A percentile compares a stretch with the other conserved stretches of the same genome.
Conservation (phyloP, 1,284 basidiomycete genomes). For the Sporisorium graminicola region DNA sequence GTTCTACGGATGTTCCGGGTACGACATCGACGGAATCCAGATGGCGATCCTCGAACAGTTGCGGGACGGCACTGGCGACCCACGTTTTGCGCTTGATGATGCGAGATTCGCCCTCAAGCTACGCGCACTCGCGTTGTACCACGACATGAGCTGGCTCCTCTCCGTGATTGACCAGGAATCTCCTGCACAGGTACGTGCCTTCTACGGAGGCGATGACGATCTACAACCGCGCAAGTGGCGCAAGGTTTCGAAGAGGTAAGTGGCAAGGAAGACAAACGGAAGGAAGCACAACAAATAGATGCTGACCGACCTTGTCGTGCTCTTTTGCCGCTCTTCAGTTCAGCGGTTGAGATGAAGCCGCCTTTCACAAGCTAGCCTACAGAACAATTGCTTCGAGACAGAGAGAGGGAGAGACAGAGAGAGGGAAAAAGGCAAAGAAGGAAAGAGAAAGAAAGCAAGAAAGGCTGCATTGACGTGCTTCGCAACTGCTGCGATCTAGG, state of each 20-base stretch:
- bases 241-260: conserved; percentile 12
- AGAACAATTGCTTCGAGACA: too few relatives aligned
- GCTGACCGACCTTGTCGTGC: not conserved
- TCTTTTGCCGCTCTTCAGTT: not conserved
- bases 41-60: not conserved
- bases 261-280: not conserved
- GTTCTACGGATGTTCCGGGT: not conserved
- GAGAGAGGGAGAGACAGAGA: not conserved
- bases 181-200: not conserved
- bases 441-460: not conserved
- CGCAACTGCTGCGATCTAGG: conserved; percentile 20
- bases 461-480: not conserved
- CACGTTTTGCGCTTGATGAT: not conserved
- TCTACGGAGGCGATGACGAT: not conserved
- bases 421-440: not conserved
- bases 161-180: not conserved
- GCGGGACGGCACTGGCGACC: too few relatives aligned
- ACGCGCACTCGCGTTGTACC: not conserved
- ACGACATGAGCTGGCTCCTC: not conserved
- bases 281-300: not conserved
- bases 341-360: not conserved
- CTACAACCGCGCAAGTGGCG: conserved; percentile 14
- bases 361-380: too few relatives aligned
- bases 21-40: not conserved
- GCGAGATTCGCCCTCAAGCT: not conserved